These are phyloP conservation scores for Priceomyces melissophilus DNA, from an alignment of 805 yeast species.

Conservation along the genomic window DNA sequence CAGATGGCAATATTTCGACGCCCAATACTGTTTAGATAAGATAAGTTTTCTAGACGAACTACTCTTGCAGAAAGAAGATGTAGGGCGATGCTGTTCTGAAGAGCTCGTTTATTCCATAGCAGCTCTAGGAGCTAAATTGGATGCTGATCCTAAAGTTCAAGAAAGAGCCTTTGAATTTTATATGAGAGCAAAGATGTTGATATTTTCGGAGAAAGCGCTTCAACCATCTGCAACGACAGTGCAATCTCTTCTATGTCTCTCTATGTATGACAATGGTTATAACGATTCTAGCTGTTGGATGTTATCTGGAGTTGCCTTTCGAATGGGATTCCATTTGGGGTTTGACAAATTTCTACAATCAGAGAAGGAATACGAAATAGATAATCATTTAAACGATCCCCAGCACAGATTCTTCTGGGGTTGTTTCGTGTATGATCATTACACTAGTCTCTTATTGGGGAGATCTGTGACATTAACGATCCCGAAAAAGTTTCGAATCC, in stretches of 20 bases:
- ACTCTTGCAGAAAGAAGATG: neutral
- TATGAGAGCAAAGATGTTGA: conserved; percentile 3
- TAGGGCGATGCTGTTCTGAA: conserved; percentile 4
- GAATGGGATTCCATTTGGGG: conserved; percentile 13
- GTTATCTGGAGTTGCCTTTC: conserved; percentile 13
- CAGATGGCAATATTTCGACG: conserved; percentile 5
- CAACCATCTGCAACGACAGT: conserved; percentile 4
- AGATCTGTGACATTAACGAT: conserved; percentile 4
- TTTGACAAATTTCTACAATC: conserved; percentile 1
- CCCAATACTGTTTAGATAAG: conserved; percentile 1
- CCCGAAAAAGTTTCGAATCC: neutral
- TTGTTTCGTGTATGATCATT: conserved; percentile 5
- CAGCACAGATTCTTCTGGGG: conserved; percentile 5
- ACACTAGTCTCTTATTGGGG: conserved; percentile 4
- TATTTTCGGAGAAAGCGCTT: conserved; percentile 3
- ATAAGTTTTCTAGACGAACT: conserved; percentile 1
- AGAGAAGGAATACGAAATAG: neutral
- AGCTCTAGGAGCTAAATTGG: conserved; percentile 3
- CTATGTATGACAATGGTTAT: conserved; percentile 4
- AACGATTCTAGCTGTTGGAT: conserved; percentile 11
- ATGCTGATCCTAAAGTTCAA: neutral
- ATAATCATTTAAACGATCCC: neutral
- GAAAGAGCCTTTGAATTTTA: conserved; percentile 2
- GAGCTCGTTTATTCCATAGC: conserved; percentile 4
- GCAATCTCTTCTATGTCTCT: conserved; percentile 1